Conservation (phyloP, 768 basidiomycete species). For the Lactarius sanguifluus region DNA sequence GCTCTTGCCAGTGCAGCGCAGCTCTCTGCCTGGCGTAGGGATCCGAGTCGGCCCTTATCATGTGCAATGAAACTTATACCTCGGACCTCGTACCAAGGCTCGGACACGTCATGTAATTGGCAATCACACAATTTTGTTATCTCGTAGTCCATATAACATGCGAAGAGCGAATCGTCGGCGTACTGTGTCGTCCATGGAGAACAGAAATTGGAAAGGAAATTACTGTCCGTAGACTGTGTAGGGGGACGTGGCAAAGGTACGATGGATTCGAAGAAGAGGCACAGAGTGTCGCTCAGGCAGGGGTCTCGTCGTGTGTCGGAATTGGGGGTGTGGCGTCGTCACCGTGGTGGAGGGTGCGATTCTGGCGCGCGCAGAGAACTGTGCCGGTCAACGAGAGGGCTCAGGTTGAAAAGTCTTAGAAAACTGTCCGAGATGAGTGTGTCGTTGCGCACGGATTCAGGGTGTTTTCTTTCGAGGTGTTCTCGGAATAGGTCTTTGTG, state of each 20-base stretch:
- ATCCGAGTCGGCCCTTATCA: too few species aligned
- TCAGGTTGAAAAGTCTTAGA: too few species aligned
- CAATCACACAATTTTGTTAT: too few species aligned
- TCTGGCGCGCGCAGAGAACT: background rate
- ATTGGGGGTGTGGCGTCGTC: background rate
- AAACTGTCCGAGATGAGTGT: background rate
- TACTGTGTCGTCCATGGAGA: too few species aligned
- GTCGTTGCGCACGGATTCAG: background rate
- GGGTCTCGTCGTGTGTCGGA: background rate
- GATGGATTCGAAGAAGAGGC: background rate
- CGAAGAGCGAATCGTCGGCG: too few species aligned
- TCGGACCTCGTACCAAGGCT: too few species aligned
- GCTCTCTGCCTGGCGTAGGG: too few species aligned
- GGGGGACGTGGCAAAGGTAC: background rate
- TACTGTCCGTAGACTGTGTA: too few species aligned
- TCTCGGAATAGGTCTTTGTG: background rate
- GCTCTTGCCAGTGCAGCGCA: rapidly evolving
- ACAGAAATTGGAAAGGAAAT: too few species aligned
- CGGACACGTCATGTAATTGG: too few species aligned
- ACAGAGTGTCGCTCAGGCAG: background rate
- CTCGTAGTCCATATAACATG: too few species aligned
- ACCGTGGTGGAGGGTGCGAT: background rate
- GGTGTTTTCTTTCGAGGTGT: background rate
- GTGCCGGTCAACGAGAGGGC: background rate
- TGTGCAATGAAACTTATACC: too few species aligned